Evolutionary conservation across 371 early-diverging fungal species (phyloP), one percentile per base, ranked within the genome.

Genomic region (Mortierella sp.): DNA sequence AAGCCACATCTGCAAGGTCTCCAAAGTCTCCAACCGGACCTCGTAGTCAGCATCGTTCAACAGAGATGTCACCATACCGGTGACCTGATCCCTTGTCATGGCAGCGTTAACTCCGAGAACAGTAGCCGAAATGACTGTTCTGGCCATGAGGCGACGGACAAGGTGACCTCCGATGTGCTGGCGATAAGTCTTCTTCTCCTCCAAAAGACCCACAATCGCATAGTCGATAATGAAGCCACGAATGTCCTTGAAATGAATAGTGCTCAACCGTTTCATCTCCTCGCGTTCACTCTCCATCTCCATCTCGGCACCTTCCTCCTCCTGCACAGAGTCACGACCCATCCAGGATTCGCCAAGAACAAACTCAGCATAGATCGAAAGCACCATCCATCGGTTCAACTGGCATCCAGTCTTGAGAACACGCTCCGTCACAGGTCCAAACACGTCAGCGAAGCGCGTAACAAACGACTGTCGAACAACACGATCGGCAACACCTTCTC

Each of bases 1-100:
- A 78, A 88, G 50, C 16, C 82, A 68, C 21, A 48, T 74, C 31
- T 78, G 85, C 7, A 92, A 84, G 24, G 89, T 89, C 74, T 91
- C 88, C 34, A 92, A 80, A 5, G 92, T 88, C 19, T 89, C 81
- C 14, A 93, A 80, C 14, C 94, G 92, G 8, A 94, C 92, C 81
- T 95, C 95, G 77, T 95, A 94, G n/a, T 90, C 90, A 8, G 54
- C 28, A 71, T 90, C 89, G 4, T 74, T 79, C 68, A 93, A 63
- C 28, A 93, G 81, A 10, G 82, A 71, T 5, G 75, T 73, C 19
- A 89, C 75, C 21, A 87, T 80, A 10, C 48, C 79, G 0, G 88
- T 82, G 0, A 87, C 88, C 21, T 84, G 83, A 14, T 81, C 80
- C 71, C 84, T 80, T 45, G 72, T 70, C 28, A 79, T 60, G 54